These are phyloP conservation scores for Parathielavia appendiculata DNA, from an alignment of 495 filamentous ascomycete species.

Conservation along the genomic window DNA sequence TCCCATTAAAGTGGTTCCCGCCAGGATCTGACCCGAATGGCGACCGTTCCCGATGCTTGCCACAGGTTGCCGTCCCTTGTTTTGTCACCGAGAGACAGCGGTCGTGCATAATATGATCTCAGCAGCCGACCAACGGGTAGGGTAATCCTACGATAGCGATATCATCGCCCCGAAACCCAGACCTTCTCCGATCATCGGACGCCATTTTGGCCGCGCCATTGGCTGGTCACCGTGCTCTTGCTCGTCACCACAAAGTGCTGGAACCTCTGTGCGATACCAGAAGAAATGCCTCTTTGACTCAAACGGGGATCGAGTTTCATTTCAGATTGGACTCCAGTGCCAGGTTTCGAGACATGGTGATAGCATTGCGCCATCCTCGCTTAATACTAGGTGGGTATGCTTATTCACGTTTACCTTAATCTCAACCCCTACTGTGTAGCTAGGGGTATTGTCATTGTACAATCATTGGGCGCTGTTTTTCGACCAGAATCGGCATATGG, in stretches of 20 bases:
- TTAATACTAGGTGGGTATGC: not conserved
- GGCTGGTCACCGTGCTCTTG: not conserved
- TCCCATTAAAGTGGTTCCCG: not conserved
- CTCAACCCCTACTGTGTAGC: no score
- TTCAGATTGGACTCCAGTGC: not conserved
- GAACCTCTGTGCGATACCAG: not conserved
- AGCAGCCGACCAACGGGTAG: no score
- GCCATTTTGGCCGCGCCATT: not conserved
- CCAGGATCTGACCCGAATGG: not conserved
- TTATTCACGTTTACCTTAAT: no score
- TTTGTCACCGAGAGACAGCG: not conserved
- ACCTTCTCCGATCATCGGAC: conserved; percentile 8
- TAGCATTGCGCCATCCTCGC: conserved; percentile 13
- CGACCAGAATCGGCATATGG: not conserved
- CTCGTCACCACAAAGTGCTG: not conserved
- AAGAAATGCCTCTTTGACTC: conserved; percentile 6
- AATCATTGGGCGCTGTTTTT: no score
- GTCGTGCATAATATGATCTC: not conserved
- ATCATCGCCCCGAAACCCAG: not conserved
- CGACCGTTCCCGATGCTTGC: not conserved
- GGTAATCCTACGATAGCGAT: not conserved
- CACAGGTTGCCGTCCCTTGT: not conserved
- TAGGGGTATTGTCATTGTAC: no score
- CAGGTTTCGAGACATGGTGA: not conserved
- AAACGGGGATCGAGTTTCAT: not conserved